These are phyloP conservation scores for Capronia epimyces DNA, from an alignment of 2,329 filamentous ascomycete genomes.

Conservation along the genomic window DNA sequence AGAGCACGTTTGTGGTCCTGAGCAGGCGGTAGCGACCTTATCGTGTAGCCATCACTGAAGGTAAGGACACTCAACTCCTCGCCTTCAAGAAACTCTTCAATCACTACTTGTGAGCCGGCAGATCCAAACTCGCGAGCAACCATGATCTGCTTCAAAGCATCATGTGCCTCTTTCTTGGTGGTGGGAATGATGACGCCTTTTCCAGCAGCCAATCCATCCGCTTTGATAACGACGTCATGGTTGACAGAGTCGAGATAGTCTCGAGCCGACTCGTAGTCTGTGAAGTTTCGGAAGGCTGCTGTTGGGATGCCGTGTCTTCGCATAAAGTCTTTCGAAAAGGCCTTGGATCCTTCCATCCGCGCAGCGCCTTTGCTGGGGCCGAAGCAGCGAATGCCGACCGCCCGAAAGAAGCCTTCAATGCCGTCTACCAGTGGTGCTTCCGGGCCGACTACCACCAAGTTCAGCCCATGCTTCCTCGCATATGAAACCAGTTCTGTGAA, in stretches of 20 bases:
- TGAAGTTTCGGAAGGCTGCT: slow-evolving; percentile 84
- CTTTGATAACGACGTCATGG: slow-evolving; percentile 87
- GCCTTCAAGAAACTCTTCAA: slow-evolving; percentile 87
- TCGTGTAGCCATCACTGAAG: slow-evolving; percentile 83
- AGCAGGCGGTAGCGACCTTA: slow-evolving; percentile 77
- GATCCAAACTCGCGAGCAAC: slow-evolving; percentile 75
- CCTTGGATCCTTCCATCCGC: slow-evolving; percentile 91
- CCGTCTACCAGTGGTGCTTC: slow-evolving; percentile 92
- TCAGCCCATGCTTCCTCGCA: slow-evolving; percentile 65
- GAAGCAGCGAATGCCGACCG: slow-evolving; percentile 71
- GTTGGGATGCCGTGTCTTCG: slow-evolving; percentile 83
- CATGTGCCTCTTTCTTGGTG: slow-evolving; percentile 73
- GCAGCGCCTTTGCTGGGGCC: slow-evolving; percentile 81
- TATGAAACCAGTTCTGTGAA: slow-evolving; percentile 72
- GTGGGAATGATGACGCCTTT: slow-evolving; percentile 91
- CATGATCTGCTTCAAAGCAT: slow-evolving; percentile 85
- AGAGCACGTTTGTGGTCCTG: slow-evolving; percentile 96
- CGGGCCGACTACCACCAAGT: slow-evolving; percentile 82
- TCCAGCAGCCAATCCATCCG: slow-evolving; percentile 81
- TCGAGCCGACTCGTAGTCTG: slow-evolving; percentile 64
- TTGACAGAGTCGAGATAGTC: slow-evolving; percentile 66
- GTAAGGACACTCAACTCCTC: slow-evolving; percentile 88
- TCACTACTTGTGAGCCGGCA: slow-evolving; percentile 85
- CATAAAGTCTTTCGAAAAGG: slow-evolving; percentile 98
- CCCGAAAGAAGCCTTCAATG: slow-evolving; percentile 74